Evolutionary conservation across 2,329 filamentous ascomycete species (phyloP).

Genomic region (Colletotrichum gigasporum): DNA sequence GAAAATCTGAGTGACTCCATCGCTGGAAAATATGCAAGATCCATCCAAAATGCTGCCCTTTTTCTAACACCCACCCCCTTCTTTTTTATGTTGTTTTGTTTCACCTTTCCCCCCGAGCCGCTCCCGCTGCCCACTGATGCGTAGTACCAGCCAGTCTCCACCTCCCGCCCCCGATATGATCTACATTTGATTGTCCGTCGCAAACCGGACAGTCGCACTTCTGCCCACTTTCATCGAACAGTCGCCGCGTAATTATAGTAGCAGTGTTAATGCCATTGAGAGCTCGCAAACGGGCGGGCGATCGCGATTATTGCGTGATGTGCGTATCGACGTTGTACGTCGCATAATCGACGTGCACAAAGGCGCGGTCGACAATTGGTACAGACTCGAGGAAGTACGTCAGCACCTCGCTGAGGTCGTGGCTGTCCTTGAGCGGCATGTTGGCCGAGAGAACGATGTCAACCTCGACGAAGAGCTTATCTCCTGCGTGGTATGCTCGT

Average conservation of each 20-base stretch:
- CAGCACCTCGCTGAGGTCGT: slow-evolving; percentile 80
- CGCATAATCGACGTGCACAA: slow-evolving; percentile 73
- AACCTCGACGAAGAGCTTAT: slow-evolving; percentile 84
- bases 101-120: neutral
- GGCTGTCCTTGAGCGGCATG: slow-evolving; percentile 79
- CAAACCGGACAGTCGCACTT: slow-evolving; percentile 14
- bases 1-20: too few species aligned
- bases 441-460: slow-evolving; percentile 85
- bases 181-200: neutral
- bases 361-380: slow-evolving; percentile 78
- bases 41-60: neutral
- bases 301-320: slow-evolving; percentile 58
- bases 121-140: too few species aligned
- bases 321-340: slow-evolving; percentile 71
- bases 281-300: too few species aligned
- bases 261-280: too few species aligned
- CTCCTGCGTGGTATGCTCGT: slow-evolving; percentile 85
- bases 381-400: slow-evolving; percentile 88
- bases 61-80: too few species aligned
- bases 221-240: too few species aligned
- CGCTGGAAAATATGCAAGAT: neutral
- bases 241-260: too few species aligned
- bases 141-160: too few species aligned
- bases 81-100: too few species aligned
- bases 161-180: too few species aligned